Conservation (phyloP, 176 grass and related monocot genomes). For the Saccharum spontaneum region DNA sequence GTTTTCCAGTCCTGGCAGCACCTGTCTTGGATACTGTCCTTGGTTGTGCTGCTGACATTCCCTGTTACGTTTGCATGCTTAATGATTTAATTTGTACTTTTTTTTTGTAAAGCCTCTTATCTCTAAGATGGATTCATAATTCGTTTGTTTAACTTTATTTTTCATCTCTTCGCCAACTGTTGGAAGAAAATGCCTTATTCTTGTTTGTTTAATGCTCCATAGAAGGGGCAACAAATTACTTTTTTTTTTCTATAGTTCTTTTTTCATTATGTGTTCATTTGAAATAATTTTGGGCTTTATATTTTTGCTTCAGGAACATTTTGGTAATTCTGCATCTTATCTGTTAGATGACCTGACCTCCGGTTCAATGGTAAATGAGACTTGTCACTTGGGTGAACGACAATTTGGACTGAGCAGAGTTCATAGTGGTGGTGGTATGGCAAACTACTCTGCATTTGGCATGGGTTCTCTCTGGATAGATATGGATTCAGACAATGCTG, state of each 20-base stretch:
- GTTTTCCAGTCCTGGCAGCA: too few species aligned
- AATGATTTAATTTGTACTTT: neutral
- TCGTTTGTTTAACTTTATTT: neutral
- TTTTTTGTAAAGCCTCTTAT: neutral
- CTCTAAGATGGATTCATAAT: neutral
- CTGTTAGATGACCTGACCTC: neutral
- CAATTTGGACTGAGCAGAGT: slow-evolving; percentile 27
- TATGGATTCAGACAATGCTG: slow-evolving; percentile 13
- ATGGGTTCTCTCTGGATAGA: slow-evolving; percentile 31
- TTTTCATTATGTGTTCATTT: neutral
- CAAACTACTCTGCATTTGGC: slow-evolving; percentile 21
- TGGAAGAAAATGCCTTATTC: neutral
- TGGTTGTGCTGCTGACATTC: neutral
- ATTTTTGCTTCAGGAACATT: slow-evolving; percentile 34
- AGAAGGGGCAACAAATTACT: neutral
- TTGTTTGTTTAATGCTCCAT: too few species aligned
- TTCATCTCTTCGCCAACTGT: neutral
- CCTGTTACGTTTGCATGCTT: neutral
- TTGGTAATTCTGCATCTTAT: slow-evolving; percentile 33
- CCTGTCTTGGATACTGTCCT: neutral
- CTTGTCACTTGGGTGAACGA: slow-evolving; percentile 26
- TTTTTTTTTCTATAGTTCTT: neutral
- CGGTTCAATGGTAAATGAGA: neutral
- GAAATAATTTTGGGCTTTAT: neutral
- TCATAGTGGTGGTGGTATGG: slow-evolving; percentile 16